Evolutionary conservation across 2,329 filamentous ascomycete species (phyloP), one percentile per base, ranked within the genome.

Genomic region (Diplodia corticola): DNA sequence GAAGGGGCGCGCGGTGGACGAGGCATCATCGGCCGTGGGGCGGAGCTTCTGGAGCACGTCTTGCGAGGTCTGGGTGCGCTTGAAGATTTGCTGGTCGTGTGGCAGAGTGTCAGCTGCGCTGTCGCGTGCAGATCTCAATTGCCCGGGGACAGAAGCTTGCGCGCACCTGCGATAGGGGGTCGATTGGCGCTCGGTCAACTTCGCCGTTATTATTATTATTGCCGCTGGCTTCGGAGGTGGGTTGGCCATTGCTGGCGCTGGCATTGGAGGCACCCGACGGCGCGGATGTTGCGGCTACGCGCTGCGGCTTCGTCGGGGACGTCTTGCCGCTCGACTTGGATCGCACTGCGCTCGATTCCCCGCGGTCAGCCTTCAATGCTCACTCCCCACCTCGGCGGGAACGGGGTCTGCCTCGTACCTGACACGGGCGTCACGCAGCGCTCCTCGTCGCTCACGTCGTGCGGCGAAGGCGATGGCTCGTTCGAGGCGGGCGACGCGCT

Each of bases 121-220:
- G 12, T 22, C n/a, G 37, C 22, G 9, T 61, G 57, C 40, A 61
- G 57, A 61, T 61, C 57, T 61, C 57, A 61, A 61, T 61, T 35
- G 57, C 40, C 17, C 5, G 17, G 51, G 51, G 6, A 63, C 9
- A n/a, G 10, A 20, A n/a, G 53, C 15, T 2, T 68, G 67, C 68
- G 78, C 83, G 70, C 83, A 90, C 88, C 78, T 90, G 86, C 61
- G 88, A 90, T 69, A 90, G 80, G 66, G 88, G 88, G 76, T 91
- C 88, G 68, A 89, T 88, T 28, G 82, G 82, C 10, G 73, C 69
- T 63, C 83, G 80, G 35, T 63, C 57, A 20, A 51, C 17, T 4
- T 30, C 26, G 50, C 26, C 26, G 26, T 30, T 53, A 33, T 33
- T n/a, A 17, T 20, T 55, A 37, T 12, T 20, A 17, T 33, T 33